A percentile compares a stretch with the other conserved stretches of the same genome.
These are phyloP conservation scores for Pisolithus sp. DNA, from an alignment of 768 basidiomycete genomes.

Conservation along the genomic window DNA sequence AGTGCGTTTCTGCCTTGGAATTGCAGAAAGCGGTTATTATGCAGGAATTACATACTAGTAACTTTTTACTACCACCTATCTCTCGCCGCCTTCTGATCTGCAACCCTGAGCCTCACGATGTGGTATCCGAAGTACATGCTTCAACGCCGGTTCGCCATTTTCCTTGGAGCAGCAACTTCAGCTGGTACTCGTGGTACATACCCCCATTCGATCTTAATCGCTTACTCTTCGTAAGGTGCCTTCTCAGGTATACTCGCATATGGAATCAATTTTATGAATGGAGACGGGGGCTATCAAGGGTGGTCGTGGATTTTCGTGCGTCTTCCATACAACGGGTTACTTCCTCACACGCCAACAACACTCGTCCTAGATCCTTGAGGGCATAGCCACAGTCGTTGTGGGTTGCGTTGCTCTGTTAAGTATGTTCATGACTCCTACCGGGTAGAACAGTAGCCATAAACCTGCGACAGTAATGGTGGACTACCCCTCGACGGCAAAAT, in stretches of 20 bases:
- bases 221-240: constrained; percentile 27
- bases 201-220: neutral
- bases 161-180: constrained; percentile 60
- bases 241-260: constrained; percentile 57
- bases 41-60: constrained; percentile 73
- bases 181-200: constrained; percentile 32
- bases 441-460: neutral
- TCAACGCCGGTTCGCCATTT: constrained; percentile 54
- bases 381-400: constrained; percentile 50
- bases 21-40: constrained; percentile 66
- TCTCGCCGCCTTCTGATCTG: neutral
- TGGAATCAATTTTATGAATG: constrained; percentile 48
- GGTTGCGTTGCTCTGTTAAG: constrained; percentile 47
- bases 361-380: constrained; percentile 42
- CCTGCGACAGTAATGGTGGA: constrained; percentile 45
- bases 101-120: constrained; percentile 41
- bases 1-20: constrained; percentile 51
- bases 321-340: neutral
- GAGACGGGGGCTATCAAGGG: constrained; percentile 38
- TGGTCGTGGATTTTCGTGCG: constrained; percentile 69
- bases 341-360: constrained; percentile 1
- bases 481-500: constrained; percentile 51
- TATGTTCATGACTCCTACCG: constrained; percentile 14
- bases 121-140: constrained; percentile 65
- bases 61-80: constrained; percentile 7